Conservation (phyloP, 352 stramenopile genomes). For the Globisporangium solare region DNA sequence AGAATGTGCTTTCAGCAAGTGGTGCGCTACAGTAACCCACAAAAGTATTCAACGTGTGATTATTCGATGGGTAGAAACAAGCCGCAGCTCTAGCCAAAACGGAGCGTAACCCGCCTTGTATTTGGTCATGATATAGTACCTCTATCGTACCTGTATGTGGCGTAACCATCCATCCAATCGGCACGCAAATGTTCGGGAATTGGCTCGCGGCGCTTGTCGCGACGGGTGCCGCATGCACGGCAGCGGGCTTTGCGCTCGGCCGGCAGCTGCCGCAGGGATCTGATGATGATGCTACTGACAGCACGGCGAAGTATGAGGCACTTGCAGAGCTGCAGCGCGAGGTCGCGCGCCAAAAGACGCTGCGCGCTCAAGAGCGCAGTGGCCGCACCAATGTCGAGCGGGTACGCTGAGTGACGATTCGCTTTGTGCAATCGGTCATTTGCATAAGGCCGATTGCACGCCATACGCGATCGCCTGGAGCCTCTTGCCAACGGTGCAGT, state of each 20-base stretch:
- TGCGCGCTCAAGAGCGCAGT: conserved; percentile 66
- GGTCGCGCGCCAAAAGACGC: conserved; percentile 61
- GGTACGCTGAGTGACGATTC: conserved; percentile 7
- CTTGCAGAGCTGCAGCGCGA: conserved; percentile 52
- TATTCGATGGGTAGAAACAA: too few species aligned
- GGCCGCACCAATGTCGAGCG: conserved; percentile 71
- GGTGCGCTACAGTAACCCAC: too few species aligned
- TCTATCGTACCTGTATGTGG: neutral
- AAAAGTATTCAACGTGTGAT: too few species aligned
- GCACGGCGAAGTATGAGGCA: conserved; percentile 24
- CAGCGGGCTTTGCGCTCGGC: conserved; percentile 9
- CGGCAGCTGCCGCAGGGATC: neutral
- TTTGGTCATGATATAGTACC: neutral
- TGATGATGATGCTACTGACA: neutral
- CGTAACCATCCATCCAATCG: neutral
- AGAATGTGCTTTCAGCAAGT: too few species aligned
- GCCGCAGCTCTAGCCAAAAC: too few species aligned
- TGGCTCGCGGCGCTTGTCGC: conserved; percentile 11
- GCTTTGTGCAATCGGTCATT: neutral
- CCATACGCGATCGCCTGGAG: too few species aligned
- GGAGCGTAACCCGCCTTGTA: too few species aligned
- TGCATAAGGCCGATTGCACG: neutral
- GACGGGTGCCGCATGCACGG: conserved; percentile 11
- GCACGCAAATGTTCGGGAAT: conserved; percentile 1
- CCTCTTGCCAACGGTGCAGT: neutral